Evolutionary conservation across 2,329 filamentous ascomycete genomes (phyloP), one percentile per base, ranked within the genome.

Genomic region (Pseudocercospora fuligena): DNA sequence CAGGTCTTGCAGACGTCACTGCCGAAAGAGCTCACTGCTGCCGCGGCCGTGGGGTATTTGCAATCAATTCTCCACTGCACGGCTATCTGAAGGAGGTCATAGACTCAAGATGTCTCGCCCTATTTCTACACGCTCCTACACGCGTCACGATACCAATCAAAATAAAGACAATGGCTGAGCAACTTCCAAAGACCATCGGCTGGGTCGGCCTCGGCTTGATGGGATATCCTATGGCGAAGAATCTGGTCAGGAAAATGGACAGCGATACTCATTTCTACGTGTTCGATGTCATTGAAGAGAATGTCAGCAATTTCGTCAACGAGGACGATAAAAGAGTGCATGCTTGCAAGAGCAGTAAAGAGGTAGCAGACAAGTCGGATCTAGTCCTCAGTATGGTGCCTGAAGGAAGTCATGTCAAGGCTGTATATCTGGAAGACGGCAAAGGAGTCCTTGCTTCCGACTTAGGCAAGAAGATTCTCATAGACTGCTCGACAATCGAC

Each of bases 401-500:
- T 0, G 84, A 86, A 75, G 84, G 84, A 19, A 76, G 78, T 4
- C 83, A 86, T 65, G 84, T 86, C 19, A 80, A 81, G 63, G 77
- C 80, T 19, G 84, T 86, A 25, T 87, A 86, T 69, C 80, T 86
- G 49, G 80, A 83, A 29, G 75, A 78, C 1, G 66, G 74, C 12
- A 79, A 75, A 9, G 83, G 82, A 59, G 77, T 85, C 31, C 80
- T 81, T 57, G 78, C 78, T 25, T 78, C 79, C 27, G 29, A 80
- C 31, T 73, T 83, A 14, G 75, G 75, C 16, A 77, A 77, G 49
- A 84, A 85, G 66, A 77, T 86, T 21, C 75, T 86, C 49, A 81
- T 87, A 68, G 85, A 87, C 73, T 86, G 83, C 73, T 85, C 83
- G 0, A 87, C 85, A 8, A 87, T 87, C 73, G 85, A 87, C 70